Percentiles rank a stretch among this genome's conserved stretches.
Conservation (phyloP, 2,329 filamentous ascomycete genomes). For the Sporothrix inflata region DNA sequence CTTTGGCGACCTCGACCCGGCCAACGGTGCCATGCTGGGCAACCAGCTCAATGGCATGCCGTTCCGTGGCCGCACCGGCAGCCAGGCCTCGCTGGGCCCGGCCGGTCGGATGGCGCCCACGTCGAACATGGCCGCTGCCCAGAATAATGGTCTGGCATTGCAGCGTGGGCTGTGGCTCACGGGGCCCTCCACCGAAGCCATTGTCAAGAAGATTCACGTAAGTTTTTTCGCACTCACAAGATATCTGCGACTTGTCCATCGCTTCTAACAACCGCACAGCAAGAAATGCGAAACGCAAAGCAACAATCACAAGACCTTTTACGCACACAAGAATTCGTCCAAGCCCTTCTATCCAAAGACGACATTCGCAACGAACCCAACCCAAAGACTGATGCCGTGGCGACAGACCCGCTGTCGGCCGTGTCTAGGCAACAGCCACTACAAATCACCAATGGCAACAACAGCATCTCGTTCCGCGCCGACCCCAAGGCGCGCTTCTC, state of each 20-base stretch:
- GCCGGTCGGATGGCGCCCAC: conserved; percentile 64
- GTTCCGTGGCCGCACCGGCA: conserved; percentile 70
- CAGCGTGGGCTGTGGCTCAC: conserved; percentile 85
- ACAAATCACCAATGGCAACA: conserved; percentile 53
- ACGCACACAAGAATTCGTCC: conserved; percentile 80
- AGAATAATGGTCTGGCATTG: conserved; percentile 65
- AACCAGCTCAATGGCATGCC: conserved; percentile 66
- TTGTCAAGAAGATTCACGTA: conserved; percentile 85
- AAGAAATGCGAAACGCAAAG: conserved; percentile 86
- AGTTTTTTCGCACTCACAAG: conserved; percentile 42
- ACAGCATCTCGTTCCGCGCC: conserved; percentile 60
- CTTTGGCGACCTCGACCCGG: conserved; percentile 87
- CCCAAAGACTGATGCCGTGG: conserved; percentile 52
- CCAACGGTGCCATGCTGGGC: conserved; percentile 73
- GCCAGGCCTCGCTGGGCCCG: conserved; percentile 64
- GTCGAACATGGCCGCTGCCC: conserved; percentile 52
- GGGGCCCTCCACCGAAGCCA: conserved; percentile 89
- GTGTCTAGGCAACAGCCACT: conserved; percentile 9
- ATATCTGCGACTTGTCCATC: not conserved
- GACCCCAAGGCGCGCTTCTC: conserved; percentile 86
- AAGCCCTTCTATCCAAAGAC: conserved; percentile 74
- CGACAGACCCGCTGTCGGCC: conserved; percentile 22
- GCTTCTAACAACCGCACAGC: conserved; percentile 51
- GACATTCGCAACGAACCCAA: conserved; percentile 55
- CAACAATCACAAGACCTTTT: conserved; percentile 85